Evolutionary conservation across 163 green algal genomes (phyloP), one percentile per base, ranked within the genome.

Genomic region (Chloromonas sp.): DNA sequence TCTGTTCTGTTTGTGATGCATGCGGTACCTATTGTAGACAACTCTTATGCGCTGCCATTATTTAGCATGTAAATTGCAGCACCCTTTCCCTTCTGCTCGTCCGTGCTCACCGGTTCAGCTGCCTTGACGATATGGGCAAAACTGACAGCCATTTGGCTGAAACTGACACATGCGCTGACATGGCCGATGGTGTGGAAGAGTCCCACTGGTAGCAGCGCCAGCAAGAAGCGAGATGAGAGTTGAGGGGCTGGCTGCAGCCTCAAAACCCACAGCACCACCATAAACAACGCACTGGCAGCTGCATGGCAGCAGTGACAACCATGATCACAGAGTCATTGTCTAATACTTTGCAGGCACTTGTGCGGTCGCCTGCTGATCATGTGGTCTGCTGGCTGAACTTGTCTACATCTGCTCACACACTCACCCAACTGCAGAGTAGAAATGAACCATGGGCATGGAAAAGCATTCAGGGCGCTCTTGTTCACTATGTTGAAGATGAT

Each of bases 91-190:
- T 36, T 36, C 36, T 36, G 36, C 36, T 36, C 66, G 5, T 74
- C 66, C 78, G n/a, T 14, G 74, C 81, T 0, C 82, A 84, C 82
- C 70, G 96, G 96, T 90, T 98, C 96, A 0, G 96, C 93, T 2
- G 92, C 92, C 93, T 98, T 98, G 86, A 98, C 95, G 71, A 98
- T 95, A 89, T 98, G 96, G 1, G 96, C 94, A 90, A 98, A 98
- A 74, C 89, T 95, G 0, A 98, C 96, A 11, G 95, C 95, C 91
- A 98, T 95, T 85, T 96, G 92, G 76, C 82, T 92, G 91, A 98
- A 98, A 77, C 87, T 94, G 58, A 98, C 89, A 84, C 95, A 98
- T 0, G 95, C 95, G 59, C 91, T 92, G 58, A 98, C 95, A 85
- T 98, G 95, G n/a, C 96, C 96, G 58, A 98, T 90, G 13, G 94